Evolutionary conservation across 768 basidiomycete genomes (phyloP).

Genomic region (Phylloporus rhodoxanthus): DNA sequence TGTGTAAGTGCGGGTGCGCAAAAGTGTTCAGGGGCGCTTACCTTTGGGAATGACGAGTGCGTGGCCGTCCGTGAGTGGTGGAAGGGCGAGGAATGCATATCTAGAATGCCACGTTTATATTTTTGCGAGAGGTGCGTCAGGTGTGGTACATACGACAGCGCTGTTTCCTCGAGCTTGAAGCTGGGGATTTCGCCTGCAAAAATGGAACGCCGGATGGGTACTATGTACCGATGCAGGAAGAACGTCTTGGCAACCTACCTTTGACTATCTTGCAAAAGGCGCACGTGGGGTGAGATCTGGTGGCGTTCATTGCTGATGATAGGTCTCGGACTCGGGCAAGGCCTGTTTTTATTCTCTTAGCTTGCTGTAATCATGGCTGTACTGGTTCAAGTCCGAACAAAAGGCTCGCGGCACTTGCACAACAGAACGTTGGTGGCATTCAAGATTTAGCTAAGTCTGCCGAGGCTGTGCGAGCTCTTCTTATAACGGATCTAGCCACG

Average conservation of each 20-base stretch:
- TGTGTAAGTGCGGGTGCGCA: background rate
- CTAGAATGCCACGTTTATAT: slow-evolving; percentile 29
- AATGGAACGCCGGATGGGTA: background rate
- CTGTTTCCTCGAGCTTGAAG: slow-evolving; percentile 75
- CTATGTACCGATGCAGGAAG: too few relatives aligned
- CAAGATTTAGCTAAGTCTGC: background rate
- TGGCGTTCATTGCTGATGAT: background rate
- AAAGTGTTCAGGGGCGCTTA: slow-evolving; percentile 25
- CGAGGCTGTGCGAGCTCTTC: background rate
- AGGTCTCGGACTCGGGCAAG: background rate
- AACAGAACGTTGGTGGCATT: too few relatives aligned
- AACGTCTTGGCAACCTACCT: slow-evolving; percentile 37
- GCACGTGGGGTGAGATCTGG: slow-evolving; percentile 55
- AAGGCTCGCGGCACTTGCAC: background rate
- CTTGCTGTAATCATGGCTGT: background rate
- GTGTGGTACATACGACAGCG: slow-evolving; percentile 49
- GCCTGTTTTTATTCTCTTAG: background rate
- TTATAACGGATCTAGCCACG: too few relatives aligned
- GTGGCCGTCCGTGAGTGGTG: slow-evolving; percentile 81
- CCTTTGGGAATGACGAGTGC: slow-evolving; percentile 90
- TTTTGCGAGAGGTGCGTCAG: background rate
- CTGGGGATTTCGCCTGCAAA: slow-evolving; percentile 79
- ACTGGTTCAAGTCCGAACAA: background rate
- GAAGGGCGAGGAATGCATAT: slow-evolving; percentile 86
- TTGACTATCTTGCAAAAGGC: slow-evolving; percentile 93